Conservation (phyloP, 164 flowering plant species). For the Nymphaea thermarum region DNA sequence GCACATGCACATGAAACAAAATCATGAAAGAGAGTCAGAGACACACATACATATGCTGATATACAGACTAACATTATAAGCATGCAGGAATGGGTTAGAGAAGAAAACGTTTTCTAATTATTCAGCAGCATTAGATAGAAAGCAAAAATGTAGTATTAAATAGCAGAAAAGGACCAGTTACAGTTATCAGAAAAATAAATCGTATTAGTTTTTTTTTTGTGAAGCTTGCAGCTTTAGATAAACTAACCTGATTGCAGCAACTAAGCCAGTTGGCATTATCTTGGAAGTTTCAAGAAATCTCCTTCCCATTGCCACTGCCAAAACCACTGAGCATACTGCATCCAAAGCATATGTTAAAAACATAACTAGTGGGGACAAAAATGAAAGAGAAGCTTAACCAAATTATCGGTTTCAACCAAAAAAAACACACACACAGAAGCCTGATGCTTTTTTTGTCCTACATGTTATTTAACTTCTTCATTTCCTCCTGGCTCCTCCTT, state of each 20-base stretch:
- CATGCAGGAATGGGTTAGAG: background rate
- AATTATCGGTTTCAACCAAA: background rate
- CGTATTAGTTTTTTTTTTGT: too few species aligned
- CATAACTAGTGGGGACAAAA: background rate
- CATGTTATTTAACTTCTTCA: too few species aligned
- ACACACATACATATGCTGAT: background rate
- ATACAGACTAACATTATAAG: too few species aligned
- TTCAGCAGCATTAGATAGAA: background rate
- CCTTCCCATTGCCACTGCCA: conserved; percentile 81
- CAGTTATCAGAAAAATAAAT: too few species aligned
- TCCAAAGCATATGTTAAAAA: conserved; percentile 1
- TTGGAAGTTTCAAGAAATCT: conserved; percentile 76
- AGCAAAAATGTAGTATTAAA: background rate
- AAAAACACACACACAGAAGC: background rate
- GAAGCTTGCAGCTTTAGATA: background rate
- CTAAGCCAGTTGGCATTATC: conserved; percentile 93
- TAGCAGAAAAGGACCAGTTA: background rate
- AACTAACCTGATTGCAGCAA: conserved; percentile 78
- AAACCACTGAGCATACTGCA: conserved; percentile 56
- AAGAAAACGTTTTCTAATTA: background rate
- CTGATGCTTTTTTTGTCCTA: too few species aligned
- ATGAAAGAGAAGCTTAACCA: background rate
- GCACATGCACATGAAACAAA: background rate
- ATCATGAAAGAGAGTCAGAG: background rate
- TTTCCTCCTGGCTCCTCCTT: too few species aligned